Conservation (phyloP, 306 rosid genomes). For the Aeschynomene evenia region DNA sequence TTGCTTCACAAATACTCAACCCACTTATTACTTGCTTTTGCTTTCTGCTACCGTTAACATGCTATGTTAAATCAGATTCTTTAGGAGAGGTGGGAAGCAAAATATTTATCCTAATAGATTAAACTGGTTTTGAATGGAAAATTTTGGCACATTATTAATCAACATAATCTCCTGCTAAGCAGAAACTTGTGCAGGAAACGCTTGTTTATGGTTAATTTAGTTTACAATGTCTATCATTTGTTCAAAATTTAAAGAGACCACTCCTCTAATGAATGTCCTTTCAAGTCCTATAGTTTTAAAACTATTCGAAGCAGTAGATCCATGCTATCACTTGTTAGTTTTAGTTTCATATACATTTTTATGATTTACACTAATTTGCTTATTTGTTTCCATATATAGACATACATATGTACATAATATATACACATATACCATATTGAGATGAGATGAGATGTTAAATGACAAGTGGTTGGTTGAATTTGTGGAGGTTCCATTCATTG, state of each 20-base stretch:
- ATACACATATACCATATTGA: background rate
- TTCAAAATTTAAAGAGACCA: background rate
- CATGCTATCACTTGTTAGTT: background rate
- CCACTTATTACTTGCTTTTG: background rate
- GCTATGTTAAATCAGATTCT: slow-evolving; percentile 2
- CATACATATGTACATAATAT: too few relatives aligned
- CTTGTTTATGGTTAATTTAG: slow-evolving; percentile 2
- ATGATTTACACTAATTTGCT: too few relatives aligned
- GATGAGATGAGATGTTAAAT: background rate
- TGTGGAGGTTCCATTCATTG: slow-evolving; percentile 79
- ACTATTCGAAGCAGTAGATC: too few relatives aligned
- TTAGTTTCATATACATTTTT: background rate
- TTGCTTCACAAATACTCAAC: slow-evolving; percentile 14
- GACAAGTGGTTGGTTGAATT: background rate
- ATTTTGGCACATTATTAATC: background rate
- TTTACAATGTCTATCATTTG: background rate
- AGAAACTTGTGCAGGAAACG: background rate
- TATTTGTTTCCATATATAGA: too few relatives aligned
- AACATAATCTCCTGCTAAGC: background rate
- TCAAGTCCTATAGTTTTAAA: background rate
- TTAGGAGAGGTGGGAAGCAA: slow-evolving; percentile 8
- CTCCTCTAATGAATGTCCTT: background rate
- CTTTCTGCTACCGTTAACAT: slow-evolving; percentile 13
- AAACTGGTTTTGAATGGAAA: background rate
- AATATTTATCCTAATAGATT: background rate